Percentiles rank a stretch among this genome's conserved stretches.
These are phyloP conservation scores for Rhodotorula sp. DNA, from an alignment of 1,284 basidiomycete species.

Conservation along the genomic window DNA sequence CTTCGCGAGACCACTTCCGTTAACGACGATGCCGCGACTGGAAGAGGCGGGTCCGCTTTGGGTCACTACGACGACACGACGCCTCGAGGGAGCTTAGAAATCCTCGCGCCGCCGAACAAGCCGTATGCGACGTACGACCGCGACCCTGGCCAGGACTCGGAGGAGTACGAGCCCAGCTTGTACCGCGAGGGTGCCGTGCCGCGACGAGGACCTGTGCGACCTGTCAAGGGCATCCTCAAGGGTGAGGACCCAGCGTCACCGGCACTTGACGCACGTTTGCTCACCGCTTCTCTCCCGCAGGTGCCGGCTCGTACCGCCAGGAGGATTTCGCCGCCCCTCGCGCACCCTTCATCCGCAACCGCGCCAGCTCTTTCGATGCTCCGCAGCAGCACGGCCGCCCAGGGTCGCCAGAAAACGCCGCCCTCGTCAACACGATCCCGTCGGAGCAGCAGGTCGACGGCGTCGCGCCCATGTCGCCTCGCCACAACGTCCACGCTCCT, in stretches of 20 bases:
- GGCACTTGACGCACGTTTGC: too few relatives aligned
- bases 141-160: conserved; percentile 47
- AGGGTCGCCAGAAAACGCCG: conserved; percentile 33
- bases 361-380: conserved; percentile 51
- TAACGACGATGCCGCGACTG: conserved; percentile 8
- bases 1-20: conserved; percentile 20
- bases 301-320: conserved; percentile 40
- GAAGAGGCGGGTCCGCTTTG: not conserved
- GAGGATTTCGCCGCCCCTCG: conserved; percentile 32
- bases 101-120: conserved; percentile 15
- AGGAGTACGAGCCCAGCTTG: conserved; percentile 58
- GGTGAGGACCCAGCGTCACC: conserved; percentile 53
- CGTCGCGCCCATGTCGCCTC: conserved; percentile 18
- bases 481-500: conserved; percentile 33
- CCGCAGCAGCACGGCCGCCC: conserved; percentile 38
- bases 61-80: conserved; percentile 19
- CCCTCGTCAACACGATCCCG: conserved; percentile 41
- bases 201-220: conserved; percentile 38
- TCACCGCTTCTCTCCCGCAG: not conserved
- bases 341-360: conserved; percentile 43
- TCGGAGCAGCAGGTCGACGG: conserved; percentile 42
- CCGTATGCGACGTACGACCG: conserved; percentile 30
- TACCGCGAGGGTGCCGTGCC: conserved; percentile 62
- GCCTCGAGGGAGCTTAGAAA: conserved; percentile 23
- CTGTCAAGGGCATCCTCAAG: conserved; percentile 83